Conservation (phyloP, 306 rosid genomes). For the Rosa lucieae region DNA sequence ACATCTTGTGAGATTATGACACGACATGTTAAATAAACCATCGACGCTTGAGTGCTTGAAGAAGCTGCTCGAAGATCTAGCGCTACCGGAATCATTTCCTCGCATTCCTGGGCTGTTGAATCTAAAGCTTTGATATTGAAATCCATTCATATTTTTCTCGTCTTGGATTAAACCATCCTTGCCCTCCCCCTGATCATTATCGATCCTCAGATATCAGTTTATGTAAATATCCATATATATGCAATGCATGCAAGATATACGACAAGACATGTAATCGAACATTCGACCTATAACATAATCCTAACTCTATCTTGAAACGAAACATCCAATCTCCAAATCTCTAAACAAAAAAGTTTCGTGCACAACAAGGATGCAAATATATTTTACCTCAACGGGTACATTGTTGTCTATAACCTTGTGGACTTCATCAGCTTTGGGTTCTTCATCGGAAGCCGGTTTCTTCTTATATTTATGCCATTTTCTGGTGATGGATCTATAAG, state of each 20-base stretch:
- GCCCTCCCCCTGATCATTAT: slow-evolving; percentile 2
- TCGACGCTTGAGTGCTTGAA: slow-evolving; percentile 30
- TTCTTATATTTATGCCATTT: slow-evolving; percentile 36
- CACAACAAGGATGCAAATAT: background rate
- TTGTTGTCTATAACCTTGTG: background rate
- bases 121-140: slow-evolving; percentile 25
- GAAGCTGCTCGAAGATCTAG: background rate
- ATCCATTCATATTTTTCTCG: slow-evolving; percentile 25
- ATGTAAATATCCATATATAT: background rate
- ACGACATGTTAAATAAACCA: slow-evolving; percentile 15
- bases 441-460: slow-evolving; percentile 20
- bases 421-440: slow-evolving; percentile 5
- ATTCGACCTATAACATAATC: background rate
- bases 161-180: background rate
- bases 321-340: background rate
- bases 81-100: slow-evolving; percentile 18
- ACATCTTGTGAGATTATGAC: slow-evolving; percentile 8
- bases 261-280: background rate
- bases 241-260: background rate
- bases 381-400: slow-evolving; percentile 18
- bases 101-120: slow-evolving; percentile 11
- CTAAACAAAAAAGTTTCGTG: background rate
- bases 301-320: background rate
- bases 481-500: slow-evolving; percentile 45
- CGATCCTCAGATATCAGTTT: background rate